Base-by-base conservation (phyloP, 495 filamentous ascomycete genomes). In the Tuber magnatum region DNA sequence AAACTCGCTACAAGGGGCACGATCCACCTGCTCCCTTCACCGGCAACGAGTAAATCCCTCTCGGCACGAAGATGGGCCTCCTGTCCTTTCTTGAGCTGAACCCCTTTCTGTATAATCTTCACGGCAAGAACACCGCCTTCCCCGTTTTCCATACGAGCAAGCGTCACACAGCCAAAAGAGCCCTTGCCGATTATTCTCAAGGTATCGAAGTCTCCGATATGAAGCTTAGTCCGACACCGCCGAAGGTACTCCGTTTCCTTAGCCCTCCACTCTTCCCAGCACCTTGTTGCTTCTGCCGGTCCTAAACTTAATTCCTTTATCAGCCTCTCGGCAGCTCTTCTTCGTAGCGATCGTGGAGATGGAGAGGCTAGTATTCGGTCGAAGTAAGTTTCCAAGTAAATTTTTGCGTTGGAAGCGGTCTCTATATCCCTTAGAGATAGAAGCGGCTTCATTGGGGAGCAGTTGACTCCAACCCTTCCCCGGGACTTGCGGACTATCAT, bases 71-170 rank as follows among this genome's bases (percentile, higher is more conserved):
- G 84, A 83, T 98, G 94, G 16, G 92, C 94, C 85, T 98, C 94
- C 84, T 98, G 94, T 78, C 91, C 90, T 72, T 92, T 93, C 3
- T 89, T 89, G 28, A 98, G 87, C 93, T 97, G 97, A 28, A 92
- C 90, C 3, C 91, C 91, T 83, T 98, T 98, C 48, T 91, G 91
- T 75, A 98, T 97, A 28, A 95, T 92, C 83, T 98, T 98, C 94
- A 98, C 97, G 12, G 94, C 94, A 83, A 91, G 97, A 3, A 97
- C 90, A 69, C 89, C 77, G 71, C 48, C 69, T 2, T 77, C 74
- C 12, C 84, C 74, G 6, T 83, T 74, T 77, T 86, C 90, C 82
- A 94, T 91, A 28, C 88, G 89, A 10, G 97, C 94, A 39, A 98
- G 86, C 69, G 91, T 87, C 10, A 98, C 94, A 73, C 97, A 91